Conservation (phyloP, 352 stramenopile genomes). For the Globisporangium splendens region DNA sequence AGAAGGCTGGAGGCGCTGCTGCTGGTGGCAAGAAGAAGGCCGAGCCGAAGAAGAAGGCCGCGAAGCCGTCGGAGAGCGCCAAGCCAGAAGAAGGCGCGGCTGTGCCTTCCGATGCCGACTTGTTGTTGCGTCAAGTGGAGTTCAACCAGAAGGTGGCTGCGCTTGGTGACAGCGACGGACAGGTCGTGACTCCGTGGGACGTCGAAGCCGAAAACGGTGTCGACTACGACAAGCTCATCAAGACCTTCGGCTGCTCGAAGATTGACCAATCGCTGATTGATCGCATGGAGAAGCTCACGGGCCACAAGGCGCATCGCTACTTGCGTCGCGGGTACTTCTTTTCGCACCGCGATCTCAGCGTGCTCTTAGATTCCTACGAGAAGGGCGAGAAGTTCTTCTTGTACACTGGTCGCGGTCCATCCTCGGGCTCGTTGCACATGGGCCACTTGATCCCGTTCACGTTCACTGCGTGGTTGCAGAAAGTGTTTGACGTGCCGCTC, state of each 20-base stretch:
- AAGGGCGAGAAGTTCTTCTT: slow-evolving; percentile 98
- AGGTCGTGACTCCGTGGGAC: slow-evolving; percentile 92
- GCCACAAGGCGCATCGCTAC: slow-evolving; percentile 94
- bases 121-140: slow-evolving; percentile 68
- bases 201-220: slow-evolving; percentile 95
- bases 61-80: slow-evolving; percentile 69
- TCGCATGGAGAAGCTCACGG: slow-evolving; percentile 95
- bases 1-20: slow-evolving; percentile 24
- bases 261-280: slow-evolving; percentile 93
- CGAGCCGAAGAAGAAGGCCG: slow-evolving; percentile 38
- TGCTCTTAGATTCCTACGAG: slow-evolving; percentile 95
- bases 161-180: slow-evolving; percentile 43
- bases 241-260: slow-evolving; percentile 95
- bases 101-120: slow-evolving; percentile 48
- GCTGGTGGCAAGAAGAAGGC: slow-evolving; percentile 23
- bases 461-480: slow-evolving; percentile 98
- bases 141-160: slow-evolving; percentile 70
- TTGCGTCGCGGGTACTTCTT: slow-evolving; percentile 99
- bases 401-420: slow-evolving; percentile 98
- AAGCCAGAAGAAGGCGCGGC: slow-evolving; percentile 59
- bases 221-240: slow-evolving; percentile 99
- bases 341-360: slow-evolving; percentile 97
- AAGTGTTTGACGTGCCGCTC: slow-evolving; percentile 98
- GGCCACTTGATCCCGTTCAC: slow-evolving; percentile 99
- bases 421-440: slow-evolving; percentile 97